phyloP scores from a whole-genome alignment of 495 filamentous ascomycete species.

The Penicillium paxilli region DNA sequence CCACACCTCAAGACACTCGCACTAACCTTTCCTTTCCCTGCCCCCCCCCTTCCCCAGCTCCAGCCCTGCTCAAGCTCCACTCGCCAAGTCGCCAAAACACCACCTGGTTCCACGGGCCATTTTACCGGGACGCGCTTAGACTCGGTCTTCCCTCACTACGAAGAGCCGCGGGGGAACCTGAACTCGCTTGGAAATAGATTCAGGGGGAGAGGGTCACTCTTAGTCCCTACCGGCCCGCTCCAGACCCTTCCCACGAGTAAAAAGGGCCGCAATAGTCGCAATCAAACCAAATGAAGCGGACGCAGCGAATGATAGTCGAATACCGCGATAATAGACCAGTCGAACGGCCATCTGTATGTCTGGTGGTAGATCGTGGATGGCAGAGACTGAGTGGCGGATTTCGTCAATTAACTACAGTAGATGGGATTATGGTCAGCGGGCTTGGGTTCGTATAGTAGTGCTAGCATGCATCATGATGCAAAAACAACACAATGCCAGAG shows the following conservation, averaged over 20 bases:
- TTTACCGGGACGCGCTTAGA: not conserved
- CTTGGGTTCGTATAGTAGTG: too few species aligned
- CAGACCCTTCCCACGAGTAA: constrained; percentile 50
- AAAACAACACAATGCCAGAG: too few species aligned
- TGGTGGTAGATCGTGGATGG: constrained; percentile 51
- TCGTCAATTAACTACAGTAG: constrained; percentile 53
- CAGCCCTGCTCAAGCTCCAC: too few species aligned
- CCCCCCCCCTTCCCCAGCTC: not conserved
- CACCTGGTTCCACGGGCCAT: not conserved
- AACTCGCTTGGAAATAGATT: too few species aligned
- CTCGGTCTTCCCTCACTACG: not conserved
- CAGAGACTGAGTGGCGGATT: constrained; percentile 61
- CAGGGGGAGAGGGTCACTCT: not conserved
- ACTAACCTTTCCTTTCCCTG: too few species aligned
- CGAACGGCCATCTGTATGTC: constrained; percentile 61
- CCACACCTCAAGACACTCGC: too few species aligned
- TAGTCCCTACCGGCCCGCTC: constrained; percentile 16
- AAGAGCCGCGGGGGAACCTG: not conserved
- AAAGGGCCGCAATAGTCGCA: constrained; percentile 51
- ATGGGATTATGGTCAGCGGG: constrained; percentile 18
- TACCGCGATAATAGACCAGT: constrained; percentile 59
- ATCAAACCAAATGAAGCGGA: constrained; percentile 52
- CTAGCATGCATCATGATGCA: too few species aligned
- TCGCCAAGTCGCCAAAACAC: not conserved
- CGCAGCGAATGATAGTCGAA: constrained; percentile 54